Base-by-base conservation (phyloP, 768 basidiomycete species). In the Pisolithus orientalis region DNA sequence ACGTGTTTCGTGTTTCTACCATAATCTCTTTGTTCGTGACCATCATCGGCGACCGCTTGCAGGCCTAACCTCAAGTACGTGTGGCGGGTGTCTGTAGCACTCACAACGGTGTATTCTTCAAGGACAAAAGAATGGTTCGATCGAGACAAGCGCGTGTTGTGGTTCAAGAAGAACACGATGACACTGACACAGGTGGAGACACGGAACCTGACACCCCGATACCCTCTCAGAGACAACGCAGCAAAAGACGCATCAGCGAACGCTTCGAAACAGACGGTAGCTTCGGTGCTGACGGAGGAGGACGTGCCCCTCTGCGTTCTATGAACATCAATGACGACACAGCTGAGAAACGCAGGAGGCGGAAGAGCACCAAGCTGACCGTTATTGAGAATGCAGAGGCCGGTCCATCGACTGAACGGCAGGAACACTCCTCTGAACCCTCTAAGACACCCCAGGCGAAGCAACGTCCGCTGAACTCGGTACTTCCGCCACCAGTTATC, bases 291-390 rank as follows among this genome's bases (percentile, higher is more conserved):
- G 62, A 76, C 39, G 43, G 65, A 4, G 43, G 65, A 4, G 67
- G 70, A 39, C 60, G 84, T 76, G 55, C 77, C 73, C 68, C 68
- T 11, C 54, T 63, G 53, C 62, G 59, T 52, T 46, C 68, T 21
- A 72, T 74, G 47, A 76, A 71, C 57, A 69, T 82, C 40, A 94
- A 94, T 67, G 91, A 94, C 63, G 92, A 94, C 69, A 80, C 78
- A 3, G 90, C 90, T 0, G 92, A 94, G 74, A 92, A 91, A 66
- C 79, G 91, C 46, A 76, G 84, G 52, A 72, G 92, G 50, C 72
- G 92, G 61, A 90, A 89, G 75, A 91, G 87, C 62, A 82, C 79
- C 24, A 90, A 84, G 67, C 67, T 82, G 9, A 69, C 70, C 9
- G 76, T 76, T 14, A 68, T 78, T n/a, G 85, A 85, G 28, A 76